A percentile compares a stretch with the other conserved stretches of the same genome.
Conservation (phyloP, 2,329 filamentous ascomycete species). For the Pseudogymnoascus pannorum region DNA sequence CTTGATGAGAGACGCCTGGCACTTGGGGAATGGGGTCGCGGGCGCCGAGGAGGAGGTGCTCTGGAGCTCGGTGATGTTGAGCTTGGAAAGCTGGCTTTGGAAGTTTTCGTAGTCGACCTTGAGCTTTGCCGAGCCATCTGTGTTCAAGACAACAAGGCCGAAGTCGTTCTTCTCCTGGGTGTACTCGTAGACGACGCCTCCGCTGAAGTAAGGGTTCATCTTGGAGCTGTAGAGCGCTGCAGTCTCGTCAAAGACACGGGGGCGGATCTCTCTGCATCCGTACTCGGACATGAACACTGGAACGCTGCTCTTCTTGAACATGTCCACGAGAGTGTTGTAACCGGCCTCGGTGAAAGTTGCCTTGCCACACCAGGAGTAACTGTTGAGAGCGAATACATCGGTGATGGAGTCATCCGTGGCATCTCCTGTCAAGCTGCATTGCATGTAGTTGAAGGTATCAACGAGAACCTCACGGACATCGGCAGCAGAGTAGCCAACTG, state of each 20-base stretch:
- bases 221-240: slow-evolving; percentile 61
- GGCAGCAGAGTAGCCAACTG: slow-evolving; percentile 74
- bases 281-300: slow-evolving; percentile 79
- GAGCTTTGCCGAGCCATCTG: slow-evolving; percentile 50
- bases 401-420: slow-evolving; percentile 53
- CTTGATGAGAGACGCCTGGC: slow-evolving; percentile 59
- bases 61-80: slow-evolving; percentile 65
- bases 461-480: slow-evolving; percentile 67
- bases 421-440: slow-evolving; percentile 52
- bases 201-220: slow-evolving; percentile 63
- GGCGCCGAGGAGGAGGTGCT: slow-evolving; percentile 50
- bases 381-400: slow-evolving; percentile 74
- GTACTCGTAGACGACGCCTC: slow-evolving; percentile 77
- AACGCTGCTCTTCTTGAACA: slow-evolving; percentile 59
- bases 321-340: slow-evolving; percentile 55
- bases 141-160: slow-evolving; percentile 56
- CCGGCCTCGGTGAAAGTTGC: slow-evolving; percentile 56
- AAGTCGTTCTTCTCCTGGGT: slow-evolving; percentile 62
- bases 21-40: slow-evolving; percentile 52
- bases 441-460: slow-evolving; percentile 70
- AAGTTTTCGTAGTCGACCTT: slow-evolving; percentile 66
- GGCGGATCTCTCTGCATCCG: slow-evolving; percentile 67
- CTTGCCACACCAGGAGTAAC: slow-evolving; percentile 64
- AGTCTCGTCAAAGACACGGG: slow-evolving; percentile 71
- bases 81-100: slow-evolving; percentile 63